Evolutionary conservation across 371 early-diverging fungal genomes (phyloP), one percentile per base, ranked within the genome.

Genomic region (Apophysomyces elegans): DNA sequence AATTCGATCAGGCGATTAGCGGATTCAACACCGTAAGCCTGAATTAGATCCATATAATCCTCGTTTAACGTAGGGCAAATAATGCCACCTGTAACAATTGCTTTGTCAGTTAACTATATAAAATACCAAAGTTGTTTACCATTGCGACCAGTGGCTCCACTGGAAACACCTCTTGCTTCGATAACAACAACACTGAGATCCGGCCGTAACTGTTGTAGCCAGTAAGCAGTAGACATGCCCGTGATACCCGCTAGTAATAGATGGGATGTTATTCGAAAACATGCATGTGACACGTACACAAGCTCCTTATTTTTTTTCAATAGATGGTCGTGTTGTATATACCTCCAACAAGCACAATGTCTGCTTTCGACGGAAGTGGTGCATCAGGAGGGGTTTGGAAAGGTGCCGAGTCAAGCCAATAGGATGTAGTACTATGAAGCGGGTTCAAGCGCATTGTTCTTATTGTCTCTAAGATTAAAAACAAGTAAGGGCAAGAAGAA

Each of bases 61-160:
- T 79, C 78, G 41, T 77, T 74, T 32, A 81, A 62, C 12, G 74
- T 78, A 1, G 80, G 80, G 58, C 80, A 66, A 32, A 79, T 61
- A n/a, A 86, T 72, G 5, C 84, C 86, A 59, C 84, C 86, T 75
- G 45, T 12, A 11, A 44, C 12, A 13, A 21, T 32, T 14, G 4
- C 13, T 45, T 56, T 6, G 57, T 16, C 26, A 32, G 21, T 60
- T 37, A 64, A 69, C 68, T 70, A 61, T 84, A 26, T 26, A 2
- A 26, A 26, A 26, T 26, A 26, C 32, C 32, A 26, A 83, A 84
- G 13, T 77, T 79, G 3, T n/a, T 56, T 71, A 75, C 75, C 75
- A 64, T 86, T 86, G 38, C 86, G 68, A 12, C 86, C 86, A 8
- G 86, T 82, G 5, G 86, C 86, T 32, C 86, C 86, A 26, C 80